Evolutionary conservation across 2,329 filamentous ascomycete genomes (phyloP), one percentile per base, ranked within the genome.

Genomic region (Cytospora paraplurivora): DNA sequence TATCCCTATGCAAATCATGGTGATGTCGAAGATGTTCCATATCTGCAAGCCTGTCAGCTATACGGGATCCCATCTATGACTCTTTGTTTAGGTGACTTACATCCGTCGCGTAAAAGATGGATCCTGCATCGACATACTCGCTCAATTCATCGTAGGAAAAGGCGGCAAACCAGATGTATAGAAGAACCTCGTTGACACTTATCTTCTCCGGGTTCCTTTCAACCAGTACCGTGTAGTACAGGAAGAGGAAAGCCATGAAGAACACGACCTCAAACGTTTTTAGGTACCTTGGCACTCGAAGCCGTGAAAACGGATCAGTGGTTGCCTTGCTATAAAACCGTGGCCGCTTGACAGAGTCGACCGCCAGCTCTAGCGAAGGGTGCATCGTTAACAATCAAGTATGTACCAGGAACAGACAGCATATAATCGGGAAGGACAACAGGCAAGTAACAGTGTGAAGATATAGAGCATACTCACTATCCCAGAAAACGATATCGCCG

Each of bases 71-170:
- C 89, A 91, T 50, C 89, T 72, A 68, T 90, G 91, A 91, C 90
- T 95, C 57, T 12, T 13, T 12, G 5, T 7, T 37, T 4, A 7
- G 2, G 32, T 1, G 3, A 27, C 62, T 62, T 13, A 96, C 88
- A 71, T 95, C 91, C 10, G 89, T 87, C 6, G 89, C 85, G 71
- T 96, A 96, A 71, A 96, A 96, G 44, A 93, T 85, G 37, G 91
- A 88, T 0, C 93, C 93, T 0, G 93, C 92, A 77, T 97, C 92
- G 59, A 87, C 83, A 78, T 92, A 92, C 70, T 96, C 92, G 70
- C 89, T 90, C 63, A 95, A 80, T 75, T 93, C 93, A 69, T 97
- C 93, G 71, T 95, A 96, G 47, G 90, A 87, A 77, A 96, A 97
- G 8, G 92, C 90, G 5, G 88, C 87, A 69, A 97, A 89, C 90